Base-by-base conservation (phyloP, 352 stramenopile species). In the Phytopythium vexans region DNA sequence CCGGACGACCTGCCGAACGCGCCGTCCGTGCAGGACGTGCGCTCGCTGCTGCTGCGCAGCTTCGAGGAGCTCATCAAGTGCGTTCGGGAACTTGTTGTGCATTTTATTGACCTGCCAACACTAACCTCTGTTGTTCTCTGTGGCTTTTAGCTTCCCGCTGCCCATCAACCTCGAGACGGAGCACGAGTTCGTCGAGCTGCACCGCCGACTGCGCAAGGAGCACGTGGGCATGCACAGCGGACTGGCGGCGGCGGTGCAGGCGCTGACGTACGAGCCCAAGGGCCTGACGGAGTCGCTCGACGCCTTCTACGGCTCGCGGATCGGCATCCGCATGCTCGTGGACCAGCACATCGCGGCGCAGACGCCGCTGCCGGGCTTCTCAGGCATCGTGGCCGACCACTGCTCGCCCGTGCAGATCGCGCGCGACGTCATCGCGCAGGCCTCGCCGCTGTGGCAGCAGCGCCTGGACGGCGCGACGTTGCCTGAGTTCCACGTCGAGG, bases 251-350 rank as follows among this genome's bases (percentile, higher is more conserved):
- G 82, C 80, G 8, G 69, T 93, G 16, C 59, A 78, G 44, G 63
- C 66, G 36, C 71, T 91, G 12, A 63, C 71, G 32, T 75, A 75
- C 54, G 73, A 89, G 45, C 82, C 76, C 0, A 57, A 78, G 36
- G 78, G 72, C 0, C 62, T 89, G 4, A 77, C 62, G 33, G 64
- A 71, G n/a, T 80, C 80, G 41, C 79, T 93, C 36, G 80, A 91
- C 52, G 74, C 76, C 49, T 91, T 93, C 47, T 93, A 93, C 66
- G 89, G 88, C 64, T 93, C 82, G 34, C 76, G 82, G 36, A 93
- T 93, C 49, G 74, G 80, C 52, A 89, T 91, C 48, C 80, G 82
- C 44, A 90, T 88, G 78, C 74, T 93, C 42, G 71, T 91, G 64
- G 82, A 93, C 58, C 82, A 93, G 57, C 82, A 93, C 54, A 6